phyloP scores from a whole-genome alignment of 352 stramenopile species.

The Phytopythium oedochilum region DNA sequence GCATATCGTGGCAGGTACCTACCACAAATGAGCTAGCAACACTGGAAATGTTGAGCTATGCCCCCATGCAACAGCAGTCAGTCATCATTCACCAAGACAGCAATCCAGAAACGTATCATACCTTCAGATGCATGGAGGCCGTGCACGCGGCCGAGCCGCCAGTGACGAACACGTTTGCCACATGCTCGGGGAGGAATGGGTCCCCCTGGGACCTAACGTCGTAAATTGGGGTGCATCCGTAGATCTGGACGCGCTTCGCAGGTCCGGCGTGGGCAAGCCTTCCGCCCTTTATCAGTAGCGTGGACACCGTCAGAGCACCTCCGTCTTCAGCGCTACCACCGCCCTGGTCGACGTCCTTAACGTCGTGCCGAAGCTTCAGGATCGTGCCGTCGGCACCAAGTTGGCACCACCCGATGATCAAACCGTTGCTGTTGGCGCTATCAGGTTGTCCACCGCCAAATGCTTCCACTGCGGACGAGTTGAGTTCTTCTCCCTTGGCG shows the following conservation, averaged over 20 bases:
- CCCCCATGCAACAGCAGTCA: background rate
- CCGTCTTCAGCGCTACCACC: constrained; percentile 3
- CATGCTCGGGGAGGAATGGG: constrained; percentile 47
- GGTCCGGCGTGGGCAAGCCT: constrained; percentile 43
- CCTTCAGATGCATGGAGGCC: constrained; percentile 49
- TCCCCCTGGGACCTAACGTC: constrained; percentile 35
- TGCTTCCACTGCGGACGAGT: constrained; percentile 31
- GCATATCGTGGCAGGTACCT: background rate
- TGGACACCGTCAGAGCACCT: constrained; percentile 14
- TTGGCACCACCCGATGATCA: constrained; percentile 66
- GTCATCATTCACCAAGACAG: background rate
- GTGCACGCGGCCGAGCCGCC: constrained; percentile 59
- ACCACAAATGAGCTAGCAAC: constrained; percentile 48
- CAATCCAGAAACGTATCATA: constrained; percentile 7
- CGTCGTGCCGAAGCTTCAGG: constrained; percentile 43
- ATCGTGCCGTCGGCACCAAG: constrained; percentile 76
- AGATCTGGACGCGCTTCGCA: constrained; percentile 62
- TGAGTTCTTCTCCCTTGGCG: constrained; percentile 31
- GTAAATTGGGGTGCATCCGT: constrained; percentile 75
- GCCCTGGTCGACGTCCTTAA: constrained; percentile 9
- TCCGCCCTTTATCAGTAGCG: constrained; percentile 53
- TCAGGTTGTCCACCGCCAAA: constrained; percentile 38
- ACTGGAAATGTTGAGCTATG: constrained; percentile 28
- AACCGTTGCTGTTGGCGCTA: constrained; percentile 13
- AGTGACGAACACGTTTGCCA: constrained; percentile 62